Conservation (phyloP, 2,329 filamentous ascomycete genomes). For the Colletotrichum ledebouriae region DNA sequence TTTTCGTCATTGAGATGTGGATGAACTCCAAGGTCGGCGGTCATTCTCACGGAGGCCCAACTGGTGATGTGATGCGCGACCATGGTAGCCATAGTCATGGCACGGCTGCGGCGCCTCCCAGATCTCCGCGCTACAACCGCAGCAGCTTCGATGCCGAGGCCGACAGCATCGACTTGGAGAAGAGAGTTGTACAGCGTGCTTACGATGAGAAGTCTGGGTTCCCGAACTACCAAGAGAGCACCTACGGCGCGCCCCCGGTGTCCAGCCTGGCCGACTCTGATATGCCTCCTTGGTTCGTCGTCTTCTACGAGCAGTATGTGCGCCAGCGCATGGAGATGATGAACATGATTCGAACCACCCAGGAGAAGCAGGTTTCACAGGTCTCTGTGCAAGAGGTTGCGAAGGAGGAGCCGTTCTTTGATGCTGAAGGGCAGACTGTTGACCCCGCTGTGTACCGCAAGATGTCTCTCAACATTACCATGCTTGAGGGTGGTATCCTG, state of each 20-base stretch:
- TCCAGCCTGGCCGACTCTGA: conserved; percentile 54
- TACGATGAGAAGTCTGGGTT: conserved; percentile 54
- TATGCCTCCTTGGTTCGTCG: conserved; percentile 74
- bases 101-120: conserved; percentile 45
- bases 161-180: conserved; percentile 52
- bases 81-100: conserved; percentile 31
- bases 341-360: conserved; percentile 61
- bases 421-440: conserved; percentile 60
- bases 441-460: conserved; percentile 67
- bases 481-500: conserved; percentile 82
- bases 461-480: conserved; percentile 78
- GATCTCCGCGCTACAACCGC: conserved; percentile 50
- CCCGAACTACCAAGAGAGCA: conserved; percentile 43
- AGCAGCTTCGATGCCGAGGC: conserved; percentile 53
- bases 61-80: conserved; percentile 50
- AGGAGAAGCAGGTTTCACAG: conserved; percentile 51
- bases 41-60: conserved; percentile 70
- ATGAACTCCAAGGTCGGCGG: conserved; percentile 71
- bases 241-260: conserved; percentile 44
- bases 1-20: conserved; percentile 75
- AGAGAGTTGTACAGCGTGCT: conserved; percentile 56
- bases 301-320: conserved; percentile 74
- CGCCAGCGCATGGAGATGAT: conserved; percentile 72
- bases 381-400: conserved; percentile 45
- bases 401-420: conserved; percentile 54